Evolutionary conservation across 306 rosid genomes (phyloP).

Genomic region (Prosopis cineraria): DNA sequence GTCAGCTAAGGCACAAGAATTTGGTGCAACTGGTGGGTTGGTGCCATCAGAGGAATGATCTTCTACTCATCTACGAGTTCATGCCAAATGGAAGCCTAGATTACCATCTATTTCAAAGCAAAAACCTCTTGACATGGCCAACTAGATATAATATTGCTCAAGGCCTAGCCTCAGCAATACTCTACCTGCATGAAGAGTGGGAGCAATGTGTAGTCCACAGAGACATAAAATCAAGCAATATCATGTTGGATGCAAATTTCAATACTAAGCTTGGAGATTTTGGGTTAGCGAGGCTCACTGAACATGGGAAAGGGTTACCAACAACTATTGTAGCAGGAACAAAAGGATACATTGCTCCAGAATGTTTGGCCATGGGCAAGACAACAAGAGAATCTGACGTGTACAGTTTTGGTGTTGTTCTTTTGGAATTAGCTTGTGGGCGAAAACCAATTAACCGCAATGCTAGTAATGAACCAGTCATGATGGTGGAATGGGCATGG

Average conservation of each 20-base stretch:
- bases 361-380: conserved; percentile 2
- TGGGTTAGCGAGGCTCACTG: conserved; percentile 2
- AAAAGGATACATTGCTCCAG: too few relatives aligned
- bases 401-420: background rate
- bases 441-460: background rate
- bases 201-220: background rate
- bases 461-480: background rate
- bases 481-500: conserved; percentile 18
- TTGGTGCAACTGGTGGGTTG: conserved; percentile 25
- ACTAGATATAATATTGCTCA: too few relatives aligned
- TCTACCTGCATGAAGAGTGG: too few relatives aligned
- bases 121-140: too few relatives aligned
- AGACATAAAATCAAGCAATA: conserved; percentile 27
- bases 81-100: too few relatives aligned
- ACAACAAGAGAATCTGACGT: conserved; percentile 9
- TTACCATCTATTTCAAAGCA: too few relatives aligned
- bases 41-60: conserved; percentile 17
- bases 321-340: too few relatives aligned
- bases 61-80: conserved; percentile 14
- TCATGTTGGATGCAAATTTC: too few relatives aligned
- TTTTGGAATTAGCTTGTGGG: background rate
- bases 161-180: too few relatives aligned
- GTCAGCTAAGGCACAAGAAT: conserved; percentile 19
- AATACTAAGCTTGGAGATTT: conserved; percentile 28
- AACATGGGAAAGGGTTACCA: background rate